Evolutionary conservation across 805 yeast species (phyloP).

Genomic region (Nakazawaea laoshanensis): DNA sequence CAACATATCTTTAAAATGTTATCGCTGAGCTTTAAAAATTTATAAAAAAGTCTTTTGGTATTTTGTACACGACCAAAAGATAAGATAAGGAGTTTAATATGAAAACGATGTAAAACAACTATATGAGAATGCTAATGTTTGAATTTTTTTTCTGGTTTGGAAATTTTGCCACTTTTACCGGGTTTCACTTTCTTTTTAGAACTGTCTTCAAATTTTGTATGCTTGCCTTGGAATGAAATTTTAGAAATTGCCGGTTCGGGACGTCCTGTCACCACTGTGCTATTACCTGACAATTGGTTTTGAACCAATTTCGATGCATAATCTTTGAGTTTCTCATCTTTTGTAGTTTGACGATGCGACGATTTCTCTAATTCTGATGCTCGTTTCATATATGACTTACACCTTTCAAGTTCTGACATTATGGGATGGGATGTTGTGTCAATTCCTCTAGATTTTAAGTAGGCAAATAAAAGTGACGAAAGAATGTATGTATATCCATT

Average conservation of each 20-base stretch:
- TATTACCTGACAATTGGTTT: conserved; percentile 15
- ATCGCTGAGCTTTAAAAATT: neutral
- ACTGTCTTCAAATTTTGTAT: conserved; percentile 34
- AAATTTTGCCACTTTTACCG: neutral
- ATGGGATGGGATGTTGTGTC: conserved; percentile 54
- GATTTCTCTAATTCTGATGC: conserved; percentile 30
- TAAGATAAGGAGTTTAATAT: neutral
- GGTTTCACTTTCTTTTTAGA: conserved; percentile 9
- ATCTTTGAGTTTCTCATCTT: conserved; percentile 14
- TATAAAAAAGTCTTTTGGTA: neutral
- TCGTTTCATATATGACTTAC: conserved; percentile 59
- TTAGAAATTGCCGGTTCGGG: conserved; percentile 43
- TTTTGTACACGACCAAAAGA: neutral
- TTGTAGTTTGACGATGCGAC: conserved; percentile 15
- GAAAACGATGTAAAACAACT: too few species aligned
- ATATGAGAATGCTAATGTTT: too few species aligned
- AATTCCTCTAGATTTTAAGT: conserved; percentile 49
- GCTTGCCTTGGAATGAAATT: conserved; percentile 44
- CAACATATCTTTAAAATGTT: conserved; percentile 23
- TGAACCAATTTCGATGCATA: conserved; percentile 29
- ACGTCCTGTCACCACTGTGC: conserved; percentile 13
- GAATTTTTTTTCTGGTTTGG: conserved; percentile 1
- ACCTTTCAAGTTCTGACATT: conserved; percentile 56
- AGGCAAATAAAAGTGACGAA: conserved; percentile 49
- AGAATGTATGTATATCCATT: conserved; percentile 40